These are phyloP conservation scores for Aquilaria agallochum DNA, from an alignment of 441 rosid species.

Conservation along the genomic window DNA sequence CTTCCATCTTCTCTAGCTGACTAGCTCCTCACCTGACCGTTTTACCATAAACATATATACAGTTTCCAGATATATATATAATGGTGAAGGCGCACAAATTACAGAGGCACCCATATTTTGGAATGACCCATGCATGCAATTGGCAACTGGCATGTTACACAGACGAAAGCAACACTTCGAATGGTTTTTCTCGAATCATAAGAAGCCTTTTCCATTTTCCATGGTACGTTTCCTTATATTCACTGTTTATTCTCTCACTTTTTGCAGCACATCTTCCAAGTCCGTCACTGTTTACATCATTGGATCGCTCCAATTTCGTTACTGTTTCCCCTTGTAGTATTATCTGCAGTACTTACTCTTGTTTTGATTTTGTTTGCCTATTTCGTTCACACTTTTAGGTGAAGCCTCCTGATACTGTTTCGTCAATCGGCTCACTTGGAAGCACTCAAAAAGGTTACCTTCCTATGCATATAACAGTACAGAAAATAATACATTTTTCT, in stretches of 20 bases:
- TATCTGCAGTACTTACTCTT: too few relatives aligned
- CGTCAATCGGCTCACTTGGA: too few relatives aligned
- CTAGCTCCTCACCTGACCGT: not conserved
- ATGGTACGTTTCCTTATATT: not conserved
- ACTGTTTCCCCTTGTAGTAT: too few relatives aligned
- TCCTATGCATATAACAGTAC: too few relatives aligned
- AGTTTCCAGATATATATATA: not conserved
- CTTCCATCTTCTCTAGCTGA: conserved; percentile 1
- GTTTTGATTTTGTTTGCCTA: too few relatives aligned
- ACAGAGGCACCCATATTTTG: conserved; percentile 10
- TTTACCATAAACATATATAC: conserved; percentile 14
- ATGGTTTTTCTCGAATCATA: conserved; percentile 34
- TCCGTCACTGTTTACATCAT: conserved; percentile 27
- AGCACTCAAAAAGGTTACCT: too few relatives aligned
- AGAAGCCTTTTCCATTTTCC: conserved; percentile 19
- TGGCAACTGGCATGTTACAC: conserved; percentile 23
- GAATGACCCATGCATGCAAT: conserved; percentile 39
- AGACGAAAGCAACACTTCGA: conserved; percentile 45
- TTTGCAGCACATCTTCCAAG: conserved; percentile 26
- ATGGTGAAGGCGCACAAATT: not conserved
- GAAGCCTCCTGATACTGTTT: too few relatives aligned
- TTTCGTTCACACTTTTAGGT: too few relatives aligned
- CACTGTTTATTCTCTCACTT: conserved; percentile 32
- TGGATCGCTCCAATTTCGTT: too few relatives aligned
- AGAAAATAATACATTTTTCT: too few relatives aligned